These are phyloP conservation scores for Bremia lactucae DNA, from an alignment of 352 stramenopile genomes.

Conservation along the genomic window DNA sequence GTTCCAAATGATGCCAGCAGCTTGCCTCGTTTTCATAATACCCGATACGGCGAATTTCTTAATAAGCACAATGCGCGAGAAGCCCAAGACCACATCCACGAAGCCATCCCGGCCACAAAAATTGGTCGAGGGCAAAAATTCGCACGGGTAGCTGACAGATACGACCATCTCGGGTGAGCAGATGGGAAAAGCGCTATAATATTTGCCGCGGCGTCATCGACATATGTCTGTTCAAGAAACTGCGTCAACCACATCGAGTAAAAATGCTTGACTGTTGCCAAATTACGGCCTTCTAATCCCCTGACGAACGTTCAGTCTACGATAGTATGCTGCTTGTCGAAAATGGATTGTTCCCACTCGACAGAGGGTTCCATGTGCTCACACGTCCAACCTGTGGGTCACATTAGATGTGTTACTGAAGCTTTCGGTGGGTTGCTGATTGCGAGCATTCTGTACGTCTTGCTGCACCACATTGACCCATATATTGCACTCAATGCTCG, in stretches of 20 bases:
- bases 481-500: too few species aligned
- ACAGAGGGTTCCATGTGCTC: slow-evolving; percentile 21
- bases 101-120: too few species aligned
- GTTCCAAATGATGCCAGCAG: too few species aligned
- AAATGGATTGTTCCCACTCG: slow-evolving; percentile 13
- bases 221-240: slow-evolving; percentile 34
- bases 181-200: slow-evolving; percentile 62
- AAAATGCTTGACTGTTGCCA: too few species aligned
- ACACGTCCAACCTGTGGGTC: slow-evolving; percentile 28
- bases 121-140: too few species aligned
- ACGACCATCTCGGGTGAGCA: too few species aligned
- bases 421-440: slow-evolving; percentile 40
- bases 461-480: too few species aligned
- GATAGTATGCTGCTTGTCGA: slow-evolving; percentile 27
- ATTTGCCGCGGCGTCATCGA: slow-evolving; percentile 42
- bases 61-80: slow-evolving; percentile 67
- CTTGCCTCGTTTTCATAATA: slow-evolving; percentile 74
- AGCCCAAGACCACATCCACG: slow-evolving; percentile 56
- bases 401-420: slow-evolving; percentile 34
- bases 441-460: slow-evolving; percentile 34
- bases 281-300: too few species aligned
- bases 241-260: too few species aligned
- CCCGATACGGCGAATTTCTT: slow-evolving; percentile 55
- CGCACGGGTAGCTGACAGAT: too few species aligned
- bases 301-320: too few species aligned